Percentiles rank a stretch among this genome's conserved stretches.
These are phyloP conservation scores for Phaeosphaeria sp. DNA, from an alignment of 2,329 filamentous ascomycete genomes.

Conservation along the genomic window DNA sequence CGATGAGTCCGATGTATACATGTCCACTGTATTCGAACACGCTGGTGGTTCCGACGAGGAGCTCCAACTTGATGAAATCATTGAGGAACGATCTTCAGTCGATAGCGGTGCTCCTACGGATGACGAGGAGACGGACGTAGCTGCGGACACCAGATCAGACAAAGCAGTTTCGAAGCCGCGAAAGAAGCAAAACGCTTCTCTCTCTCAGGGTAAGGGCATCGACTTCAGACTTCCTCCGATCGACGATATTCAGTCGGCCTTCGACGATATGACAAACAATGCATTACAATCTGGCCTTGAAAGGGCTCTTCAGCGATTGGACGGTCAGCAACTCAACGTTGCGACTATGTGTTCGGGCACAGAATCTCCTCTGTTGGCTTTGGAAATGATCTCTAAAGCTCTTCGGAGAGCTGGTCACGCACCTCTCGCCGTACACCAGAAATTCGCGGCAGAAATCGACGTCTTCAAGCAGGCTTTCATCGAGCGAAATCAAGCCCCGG, in stretches of 20 bases:
- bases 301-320: conserved; percentile 44
- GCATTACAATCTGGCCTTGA: conserved; percentile 43
- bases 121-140: conserved; percentile 3
- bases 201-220: conserved; percentile 24
- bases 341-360: conserved; percentile 82
- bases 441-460: conserved; percentile 57
- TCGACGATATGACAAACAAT: conserved; percentile 55
- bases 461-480: conserved; percentile 56
- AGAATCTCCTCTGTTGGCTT: conserved; percentile 72
- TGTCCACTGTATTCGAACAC: background rate
- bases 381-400: conserved; percentile 59
- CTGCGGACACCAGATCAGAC: background rate
- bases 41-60: conserved; percentile 6
- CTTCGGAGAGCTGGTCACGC: conserved; percentile 18
- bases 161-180: background rate
- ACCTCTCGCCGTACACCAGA: conserved; percentile 43
- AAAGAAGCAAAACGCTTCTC: background rate
- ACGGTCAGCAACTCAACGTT: conserved; percentile 56
- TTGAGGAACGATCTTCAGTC: background rate
- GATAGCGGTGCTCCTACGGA: background rate
- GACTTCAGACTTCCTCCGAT: conserved; percentile 54
- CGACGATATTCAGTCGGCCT: conserved; percentile 56
- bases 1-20: conserved; percentile 8
- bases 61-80: background rate
- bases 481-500: conserved; percentile 53